Conservation (phyloP, 208 protist genomes). For the Tritrichomonas foetus region DNA sequence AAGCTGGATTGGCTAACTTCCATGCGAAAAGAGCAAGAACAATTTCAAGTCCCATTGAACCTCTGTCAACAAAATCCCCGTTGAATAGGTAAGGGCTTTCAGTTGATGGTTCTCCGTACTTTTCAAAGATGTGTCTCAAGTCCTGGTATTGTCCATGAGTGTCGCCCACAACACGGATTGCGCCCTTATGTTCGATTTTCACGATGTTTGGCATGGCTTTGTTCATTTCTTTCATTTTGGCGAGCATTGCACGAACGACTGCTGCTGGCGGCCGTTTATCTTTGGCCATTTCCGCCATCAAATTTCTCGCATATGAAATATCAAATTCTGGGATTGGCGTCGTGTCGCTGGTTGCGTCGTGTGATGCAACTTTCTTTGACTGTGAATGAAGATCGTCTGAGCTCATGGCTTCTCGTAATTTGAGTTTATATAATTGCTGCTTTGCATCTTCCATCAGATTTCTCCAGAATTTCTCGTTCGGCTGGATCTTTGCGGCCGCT, state of each 20-base stretch:
- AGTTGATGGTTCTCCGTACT: constrained; percentile 7
- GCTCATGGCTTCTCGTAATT: not conserved
- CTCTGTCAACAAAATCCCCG: constrained; percentile 43
- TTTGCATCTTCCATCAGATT: not conserved
- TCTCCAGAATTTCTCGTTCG: not conserved
- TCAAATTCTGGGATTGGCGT: constrained; percentile 13
- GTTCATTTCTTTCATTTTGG: not conserved
- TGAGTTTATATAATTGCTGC: not conserved
- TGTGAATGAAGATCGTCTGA: not conserved
- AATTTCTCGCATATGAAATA: not conserved
- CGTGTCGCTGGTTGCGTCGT: no score
- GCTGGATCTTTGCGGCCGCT: not conserved
- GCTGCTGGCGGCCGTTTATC: not conserved
- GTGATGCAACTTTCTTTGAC: not conserved
- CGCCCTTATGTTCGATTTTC: not conserved
- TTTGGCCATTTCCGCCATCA: not conserved
- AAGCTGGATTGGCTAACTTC: constrained; percentile 6
- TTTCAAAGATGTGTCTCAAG: constrained; percentile 39
- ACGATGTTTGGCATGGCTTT: not conserved
- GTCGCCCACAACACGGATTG: not conserved
- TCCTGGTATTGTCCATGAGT: constrained; percentile 46
- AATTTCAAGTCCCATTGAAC: constrained; percentile 38
- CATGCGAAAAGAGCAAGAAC: constrained; percentile 33
- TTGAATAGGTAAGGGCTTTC: constrained; percentile 45
- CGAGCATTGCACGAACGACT: not conserved